Evolutionary conservation across 306 rosid species (phyloP).

Genomic region (Ziziphus jujuba): DNA sequence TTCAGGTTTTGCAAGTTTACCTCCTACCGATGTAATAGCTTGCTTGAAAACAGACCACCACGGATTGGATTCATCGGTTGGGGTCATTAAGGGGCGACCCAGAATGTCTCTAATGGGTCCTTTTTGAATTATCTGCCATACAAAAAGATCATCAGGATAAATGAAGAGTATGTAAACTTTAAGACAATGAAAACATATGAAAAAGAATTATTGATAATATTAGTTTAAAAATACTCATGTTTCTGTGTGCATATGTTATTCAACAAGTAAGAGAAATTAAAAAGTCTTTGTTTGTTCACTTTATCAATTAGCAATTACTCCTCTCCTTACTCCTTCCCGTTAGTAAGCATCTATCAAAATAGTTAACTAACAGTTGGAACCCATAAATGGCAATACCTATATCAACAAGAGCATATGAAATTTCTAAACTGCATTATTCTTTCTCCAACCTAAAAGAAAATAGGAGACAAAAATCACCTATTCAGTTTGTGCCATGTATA

Average conservation of each 20-base stretch:
- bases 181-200: not conserved
- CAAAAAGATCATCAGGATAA: conserved; percentile 15
- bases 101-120: conserved; percentile 66
- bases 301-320: too few species aligned
- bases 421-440: not conserved
- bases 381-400: too few species aligned
- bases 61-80: conserved; percentile 74
- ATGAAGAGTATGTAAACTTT: not conserved
- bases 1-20: conserved; percentile 79
- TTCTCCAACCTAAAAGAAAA: not conserved
- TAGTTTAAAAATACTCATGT: not conserved
- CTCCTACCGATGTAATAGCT: conserved; percentile 69
- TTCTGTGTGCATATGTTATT: too few species aligned
- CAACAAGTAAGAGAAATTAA: too few species aligned
- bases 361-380: too few species aligned
- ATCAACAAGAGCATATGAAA: too few species aligned
- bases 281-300: too few species aligned
- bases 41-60: conserved; percentile 86
- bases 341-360: too few species aligned
- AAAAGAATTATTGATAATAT: not conserved
- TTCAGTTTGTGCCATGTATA: not conserved
- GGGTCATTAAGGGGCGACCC: conserved; percentile 70
- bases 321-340: too few species aligned
- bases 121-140: conserved; percentile 54
- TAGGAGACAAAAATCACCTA: not conserved